Evolutionary conservation across 148 eudicot species (phyloP), one percentile per base, ranked within the genome.

Genomic region (Silene conica): DNA sequence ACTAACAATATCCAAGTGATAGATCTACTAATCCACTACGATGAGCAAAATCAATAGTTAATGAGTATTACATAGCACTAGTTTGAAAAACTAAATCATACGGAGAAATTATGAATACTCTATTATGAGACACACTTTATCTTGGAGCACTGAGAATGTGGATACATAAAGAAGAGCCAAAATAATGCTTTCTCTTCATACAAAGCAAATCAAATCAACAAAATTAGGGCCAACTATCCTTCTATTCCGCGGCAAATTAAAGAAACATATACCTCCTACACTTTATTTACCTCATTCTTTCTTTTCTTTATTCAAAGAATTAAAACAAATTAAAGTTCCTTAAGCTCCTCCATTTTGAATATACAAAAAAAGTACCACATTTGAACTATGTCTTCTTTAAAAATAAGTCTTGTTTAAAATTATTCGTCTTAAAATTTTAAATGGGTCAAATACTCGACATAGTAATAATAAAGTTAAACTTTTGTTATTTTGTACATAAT

Each of bases 151-250:
- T 65, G 1, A 45, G 72, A 63, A 25, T 70, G 74, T 63, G 72
- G 72, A 45, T 76, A 34, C 18, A 63, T 69, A 58, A 70, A 48
- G 70, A 60, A 70, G 68, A 22, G 18, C 59, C 65, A 58, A 81
- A 72, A 69, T 70, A 80, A 52, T 77, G 72, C 90, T 87, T 86
- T 86, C 83, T 85, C 87, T 80, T 78, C 76, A 22, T 74, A 77
- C 70, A 77, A 77, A 64, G 78, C 76, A 74, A 63, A 41, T 67
- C 50, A 68, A 23, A 68, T 41, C 60, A 77, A 26, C 54, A 55
- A 77, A 54, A 70, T 48, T 8, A 9, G 41, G 43, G 68, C 22
- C 3, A 67, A 74, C 70, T 50, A 71, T 71, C 56, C 78, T 50
- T 65, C 78, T 69, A 76, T 80, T 70, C 78, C 60, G 64, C 14